Conservation (phyloP, 176 grass and related monocot genomes). For the Oryza punctata region DNA sequence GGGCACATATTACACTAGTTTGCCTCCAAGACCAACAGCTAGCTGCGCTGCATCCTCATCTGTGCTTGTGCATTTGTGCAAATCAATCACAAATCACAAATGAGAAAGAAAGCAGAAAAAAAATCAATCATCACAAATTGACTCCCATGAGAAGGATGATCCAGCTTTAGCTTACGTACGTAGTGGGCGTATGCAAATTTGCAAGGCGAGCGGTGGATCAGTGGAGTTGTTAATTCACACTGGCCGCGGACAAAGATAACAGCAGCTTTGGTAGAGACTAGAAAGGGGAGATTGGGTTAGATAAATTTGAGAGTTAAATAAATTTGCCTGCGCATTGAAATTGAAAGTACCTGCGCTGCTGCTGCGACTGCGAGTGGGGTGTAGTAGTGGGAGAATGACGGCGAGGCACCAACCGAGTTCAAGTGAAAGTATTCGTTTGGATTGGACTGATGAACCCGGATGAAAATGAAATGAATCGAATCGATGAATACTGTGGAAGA, state of each 20-base stretch:
- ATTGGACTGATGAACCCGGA: neutral
- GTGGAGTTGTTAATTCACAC: neutral
- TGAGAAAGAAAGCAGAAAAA: neutral
- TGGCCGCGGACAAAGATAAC: neutral
- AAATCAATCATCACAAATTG: too few relatives aligned
- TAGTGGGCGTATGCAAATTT: neutral
- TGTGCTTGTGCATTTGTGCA: neutral
- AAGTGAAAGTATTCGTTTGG: neutral
- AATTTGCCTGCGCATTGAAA: too few relatives aligned
- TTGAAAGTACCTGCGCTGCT: too few relatives aligned
- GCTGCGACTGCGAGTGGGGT: neutral
- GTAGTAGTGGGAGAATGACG: neutral
- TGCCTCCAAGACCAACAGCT: conserved; percentile 28
- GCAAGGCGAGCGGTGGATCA: neutral
- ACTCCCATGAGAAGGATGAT: too few relatives aligned
- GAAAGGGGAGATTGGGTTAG: too few relatives aligned
- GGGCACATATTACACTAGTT: conserved; percentile 43
- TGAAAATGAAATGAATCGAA: neutral
- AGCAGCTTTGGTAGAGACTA: neutral
- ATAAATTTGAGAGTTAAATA: too few relatives aligned
- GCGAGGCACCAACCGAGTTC: neutral
- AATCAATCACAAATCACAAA: neutral
- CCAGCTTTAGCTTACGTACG: neutral
- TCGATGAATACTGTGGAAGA: too few relatives aligned
- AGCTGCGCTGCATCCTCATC: conserved; percentile 13